Conservation (phyloP, 2,329 filamentous ascomycete species). For the Sphaceloma murrayae region DNA sequence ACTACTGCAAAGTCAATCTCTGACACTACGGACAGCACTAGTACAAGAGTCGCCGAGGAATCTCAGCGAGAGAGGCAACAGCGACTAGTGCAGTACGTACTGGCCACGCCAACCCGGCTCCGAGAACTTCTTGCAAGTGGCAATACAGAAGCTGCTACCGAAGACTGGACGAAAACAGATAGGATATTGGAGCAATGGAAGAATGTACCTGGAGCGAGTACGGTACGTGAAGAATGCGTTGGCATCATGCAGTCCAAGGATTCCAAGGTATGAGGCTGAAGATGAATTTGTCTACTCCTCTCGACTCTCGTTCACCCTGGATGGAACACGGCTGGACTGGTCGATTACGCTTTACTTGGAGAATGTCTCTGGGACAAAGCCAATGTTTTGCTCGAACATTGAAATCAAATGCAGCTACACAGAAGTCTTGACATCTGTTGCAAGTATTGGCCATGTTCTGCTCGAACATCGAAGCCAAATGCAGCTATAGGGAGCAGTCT, state of each 20-base stretch:
- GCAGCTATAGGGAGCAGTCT: no score
- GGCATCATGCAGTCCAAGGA: constrained; percentile 18
- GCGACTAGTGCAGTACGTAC: constrained; percentile 52
- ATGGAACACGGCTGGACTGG: no score
- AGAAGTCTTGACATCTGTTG: no score
- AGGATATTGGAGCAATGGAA: constrained; percentile 36
- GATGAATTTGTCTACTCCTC: no score
- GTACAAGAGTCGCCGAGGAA: background rate
- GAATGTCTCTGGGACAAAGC: no score
- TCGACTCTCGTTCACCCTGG: no score
- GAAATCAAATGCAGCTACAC: no score
- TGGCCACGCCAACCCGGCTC: constrained; percentile 53
- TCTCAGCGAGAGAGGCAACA: constrained; percentile 37
- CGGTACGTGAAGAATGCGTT: constrained; percentile 32
- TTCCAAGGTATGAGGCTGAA: no score
- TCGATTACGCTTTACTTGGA: no score
- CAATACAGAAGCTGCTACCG: constrained; percentile 50
- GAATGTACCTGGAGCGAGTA: constrained; percentile 35
- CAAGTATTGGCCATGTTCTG: no score
- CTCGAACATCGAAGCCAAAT: no score
- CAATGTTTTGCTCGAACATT: no score
- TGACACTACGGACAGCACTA: constrained; percentile 24
- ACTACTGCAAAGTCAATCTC: constrained; percentile 42
- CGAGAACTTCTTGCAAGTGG: constrained; percentile 50
- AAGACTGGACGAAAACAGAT: constrained; percentile 38